Base-by-base conservation (phyloP, 164 flowering plant genomes). In the Magnolia officinalis region DNA sequence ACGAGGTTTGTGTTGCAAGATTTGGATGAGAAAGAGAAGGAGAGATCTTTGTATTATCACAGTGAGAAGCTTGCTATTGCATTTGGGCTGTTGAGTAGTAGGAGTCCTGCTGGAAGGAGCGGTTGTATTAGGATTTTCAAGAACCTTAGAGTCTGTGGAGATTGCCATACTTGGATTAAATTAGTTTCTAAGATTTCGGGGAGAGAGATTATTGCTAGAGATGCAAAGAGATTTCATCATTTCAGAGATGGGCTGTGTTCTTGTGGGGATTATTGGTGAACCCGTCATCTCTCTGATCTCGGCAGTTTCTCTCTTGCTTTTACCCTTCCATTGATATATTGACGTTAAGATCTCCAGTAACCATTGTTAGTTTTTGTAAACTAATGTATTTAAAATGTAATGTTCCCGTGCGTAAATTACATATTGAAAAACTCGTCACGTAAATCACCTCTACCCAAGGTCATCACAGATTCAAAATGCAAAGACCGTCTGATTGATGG, bases 81-180 rank as follows among this genome's bases (percentile, higher is more conserved):
- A 49, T 88, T 89, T 81, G 86, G 85, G 50, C 55, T 87, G 6
- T 72, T 79, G 81, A 80, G 71, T 78, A 78, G 76, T 37, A 72
- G 71, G 20, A 50, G 71, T 14, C 24, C 8, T 72, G 26, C 11
- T 26, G 59, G 67, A 10, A 76, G 67, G 72, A 81, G n/a, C 21
- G 73, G 75, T 11, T 66, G 72, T 72, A 81, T 88, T 63, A 80
- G 88, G 75, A 81, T 89, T 77, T 76, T 86, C 52, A 87, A 88
- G 83, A 89, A 88, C 77, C 86, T 88, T 31, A 80, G 88, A 77
- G 86, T 89, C 75, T 88, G 88, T 82, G 88, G 88, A 65, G 88
- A 85, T 76, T 88, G 89, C 70, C 90, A 88, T 74, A 75, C 73
- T 55, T 87, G 89, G 86, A 85, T 88, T 73, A 86, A 88, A 74